Evolutionary conservation across 768 basidiomycete species (phyloP), one percentile per base, ranked within the genome.

Genomic region (Cantharellus cinnabarinus): DNA sequence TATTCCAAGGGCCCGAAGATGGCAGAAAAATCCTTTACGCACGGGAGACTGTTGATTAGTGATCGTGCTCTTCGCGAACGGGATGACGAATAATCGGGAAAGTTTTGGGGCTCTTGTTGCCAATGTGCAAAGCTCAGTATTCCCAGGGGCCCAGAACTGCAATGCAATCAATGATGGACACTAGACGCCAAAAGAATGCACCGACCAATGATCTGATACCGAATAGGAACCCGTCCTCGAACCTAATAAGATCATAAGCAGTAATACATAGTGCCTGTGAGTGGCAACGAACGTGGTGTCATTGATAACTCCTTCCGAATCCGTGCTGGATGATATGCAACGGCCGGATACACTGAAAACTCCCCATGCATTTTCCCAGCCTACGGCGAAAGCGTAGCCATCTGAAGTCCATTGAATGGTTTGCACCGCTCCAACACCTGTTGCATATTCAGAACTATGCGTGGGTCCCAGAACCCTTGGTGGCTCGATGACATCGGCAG

Each of bases 51-150:
- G 88, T 67, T 94, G 89, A 3, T 82, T 82, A 10, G 90, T 87
- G 3, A 88, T 84, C 2, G 91, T 89, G 67, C 89, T 94, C 72
- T 94, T 95, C 3, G 90, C 91, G 67, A 98, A 95, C 2, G 94
- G 89, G 20, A 97, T 74, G 7, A 80, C 74, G 67, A 89, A 93
- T 4, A 95, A 68, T 67, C 93, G 56, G 86, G 5, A 79, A 4
- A 69, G 64, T 64, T 71, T 83, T 85, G 62, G 74, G 20, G 20
- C 20, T 29, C 20, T 29, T 29, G 20, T 29, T 41, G 86, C 80
- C 44, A 94, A 74, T 35, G 84, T 76, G 59, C 94, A 73, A 4
- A 98, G 75, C 65, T 97, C 93, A 56, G 87, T 83, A 69, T 94
- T 94, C 14, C 91, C 91, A 2, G 87, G 85, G 1, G 79, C 80